These are phyloP conservation scores for Pseudocercospora vitis DNA, from an alignment of 2,329 filamentous ascomycete genomes.

Conservation along the genomic window DNA sequence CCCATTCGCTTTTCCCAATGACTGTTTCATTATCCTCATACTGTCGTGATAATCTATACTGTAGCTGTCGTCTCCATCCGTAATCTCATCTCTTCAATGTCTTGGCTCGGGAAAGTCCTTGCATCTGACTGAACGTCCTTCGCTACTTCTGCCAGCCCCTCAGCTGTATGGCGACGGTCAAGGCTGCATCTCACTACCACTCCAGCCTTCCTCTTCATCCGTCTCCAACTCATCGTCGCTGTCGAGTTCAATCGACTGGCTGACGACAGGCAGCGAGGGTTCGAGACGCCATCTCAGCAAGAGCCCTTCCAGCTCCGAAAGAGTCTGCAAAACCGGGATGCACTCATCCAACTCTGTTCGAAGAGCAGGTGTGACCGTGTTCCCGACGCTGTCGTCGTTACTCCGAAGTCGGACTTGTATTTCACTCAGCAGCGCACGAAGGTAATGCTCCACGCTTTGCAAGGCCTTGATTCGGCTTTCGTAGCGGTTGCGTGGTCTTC, in stretches of 20 bases:
- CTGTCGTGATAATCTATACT: slow-evolving; percentile 8
- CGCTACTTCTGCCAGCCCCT: background rate
- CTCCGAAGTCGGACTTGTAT: background rate
- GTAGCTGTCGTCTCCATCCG: background rate
- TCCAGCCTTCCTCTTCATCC: slow-evolving; percentile 13
- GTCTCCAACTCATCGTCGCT: slow-evolving; percentile 17
- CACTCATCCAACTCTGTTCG: slow-evolving; percentile 12
- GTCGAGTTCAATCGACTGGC: slow-evolving; percentile 10
- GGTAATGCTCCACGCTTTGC: slow-evolving; percentile 9
- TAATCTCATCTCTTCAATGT: background rate
- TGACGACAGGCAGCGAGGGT: slow-evolving; percentile 2
- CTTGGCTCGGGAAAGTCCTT: background rate
- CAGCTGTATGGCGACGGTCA: background rate
- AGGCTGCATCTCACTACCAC: background rate
- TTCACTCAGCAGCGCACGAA: background rate
- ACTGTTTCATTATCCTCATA: background rate
- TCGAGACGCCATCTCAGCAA: slow-evolving; percentile 10
- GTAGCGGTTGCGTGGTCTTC: slow-evolving; percentile 6
- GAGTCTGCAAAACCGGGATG: background rate
- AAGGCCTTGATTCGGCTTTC: slow-evolving; percentile 14
- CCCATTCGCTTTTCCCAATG: background rate
- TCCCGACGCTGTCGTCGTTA: background rate
- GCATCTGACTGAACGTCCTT: background rate
- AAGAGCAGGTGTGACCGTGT: slow-evolving; percentile 1
- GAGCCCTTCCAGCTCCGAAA: slow-evolving; percentile 2